Base-by-base conservation (phyloP, 495 filamentous ascomycete species). In the Entonaema liquescens region DNA sequence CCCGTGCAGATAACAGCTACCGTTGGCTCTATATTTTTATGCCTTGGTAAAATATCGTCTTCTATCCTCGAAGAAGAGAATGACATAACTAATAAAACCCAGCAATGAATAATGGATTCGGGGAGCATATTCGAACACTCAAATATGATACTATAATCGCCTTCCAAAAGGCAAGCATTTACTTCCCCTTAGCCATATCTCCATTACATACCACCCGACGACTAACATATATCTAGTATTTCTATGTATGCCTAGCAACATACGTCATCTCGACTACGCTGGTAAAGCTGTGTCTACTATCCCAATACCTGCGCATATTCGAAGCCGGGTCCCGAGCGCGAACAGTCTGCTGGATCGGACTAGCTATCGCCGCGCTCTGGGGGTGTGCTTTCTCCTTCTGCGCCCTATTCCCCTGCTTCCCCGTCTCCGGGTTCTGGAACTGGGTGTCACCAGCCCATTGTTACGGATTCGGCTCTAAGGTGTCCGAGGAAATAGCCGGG, bases 251-350 rank as follows among this genome's bases (percentile, higher is more conserved):
- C 7, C 54, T 77, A 29, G 65, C 72, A 6, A 66, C 76, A 9
- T 78, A 78, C 60, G 68, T 63, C 11, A 52, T 78, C 23, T 75
- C 76, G 7, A 77, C 76, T 11, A 62, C 72, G 0, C 71, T 78
- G 25, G 72, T 75, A 44, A 78, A 78, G 31, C 65, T 77, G 0
- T 73, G 70, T 15, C 67, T 78, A 0, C 62, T 78, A 5, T 52
- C 71, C 15, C 76, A 78, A 23, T 78, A 74, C 49, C 72, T 78
- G 5, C 76, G 76, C 5, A 61, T 78, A 50, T 75, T 78, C 66
- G 31, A 56, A 8, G 31, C 49, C 35, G 64, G 66, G 1, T 53
- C 17, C 0, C 74, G 62, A 1, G 42, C 62, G 23, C 60, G 74
- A 23, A 33, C 52, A 13, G 23, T 75, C 35, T 75, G 74, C 65